phyloP scores from a whole-genome alignment of 2,329 filamentous ascomycete genomes.

The Apiospora pterosperma region DNA sequence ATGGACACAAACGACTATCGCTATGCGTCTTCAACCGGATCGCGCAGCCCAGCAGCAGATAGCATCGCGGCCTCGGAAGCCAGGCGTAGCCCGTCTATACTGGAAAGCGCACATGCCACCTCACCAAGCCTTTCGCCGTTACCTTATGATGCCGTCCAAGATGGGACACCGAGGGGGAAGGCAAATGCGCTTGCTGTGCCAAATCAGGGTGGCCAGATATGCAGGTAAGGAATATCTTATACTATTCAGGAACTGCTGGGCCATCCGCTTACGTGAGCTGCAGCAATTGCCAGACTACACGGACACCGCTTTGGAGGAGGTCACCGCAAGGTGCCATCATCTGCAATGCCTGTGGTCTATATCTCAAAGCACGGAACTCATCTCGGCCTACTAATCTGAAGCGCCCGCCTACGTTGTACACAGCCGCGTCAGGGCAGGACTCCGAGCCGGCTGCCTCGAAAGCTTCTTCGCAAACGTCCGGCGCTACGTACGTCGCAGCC shows the following conservation, averaged over 20 bases:
- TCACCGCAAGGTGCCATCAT: slow-evolving; percentile 92
- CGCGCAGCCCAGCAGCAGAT: slow-evolving; percentile 10
- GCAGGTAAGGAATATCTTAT: slow-evolving; percentile 24
- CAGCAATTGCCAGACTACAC: slow-evolving; percentile 93
- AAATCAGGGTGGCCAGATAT: slow-evolving; percentile 27
- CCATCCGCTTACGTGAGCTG: slow-evolving; percentile 18
- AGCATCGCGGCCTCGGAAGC: slow-evolving; percentile 5
- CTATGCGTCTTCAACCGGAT: slow-evolving; percentile 11
- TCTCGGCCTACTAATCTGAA: slow-evolving; percentile 88
- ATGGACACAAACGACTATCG: slow-evolving; percentile 3
- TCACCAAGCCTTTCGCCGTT: slow-evolving; percentile 10
- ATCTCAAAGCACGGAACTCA: slow-evolving; percentile 89
- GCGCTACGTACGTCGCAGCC: slow-evolving; percentile 72
- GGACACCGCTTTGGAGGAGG: slow-evolving; percentile 90
- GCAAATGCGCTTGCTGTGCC: slow-evolving; percentile 10
- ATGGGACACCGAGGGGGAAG: slow-evolving; percentile 5
- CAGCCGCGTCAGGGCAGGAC: slow-evolving; percentile 40
- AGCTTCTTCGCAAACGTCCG: slow-evolving; percentile 36
- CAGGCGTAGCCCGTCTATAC: slow-evolving; percentile 5
- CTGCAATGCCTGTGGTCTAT: slow-evolving; percentile 95
- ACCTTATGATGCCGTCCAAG: slow-evolving; percentile 5
- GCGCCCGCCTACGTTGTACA: slow-evolving; percentile 58
- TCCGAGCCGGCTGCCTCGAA: slow-evolving; percentile 34
- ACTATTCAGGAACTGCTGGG: background rate
- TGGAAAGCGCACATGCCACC: slow-evolving; percentile 7